Evolutionary conservation across 331 rosid genomes (phyloP), one percentile per base, ranked within the genome.

Genomic region (Prunus yedoensis): DNA sequence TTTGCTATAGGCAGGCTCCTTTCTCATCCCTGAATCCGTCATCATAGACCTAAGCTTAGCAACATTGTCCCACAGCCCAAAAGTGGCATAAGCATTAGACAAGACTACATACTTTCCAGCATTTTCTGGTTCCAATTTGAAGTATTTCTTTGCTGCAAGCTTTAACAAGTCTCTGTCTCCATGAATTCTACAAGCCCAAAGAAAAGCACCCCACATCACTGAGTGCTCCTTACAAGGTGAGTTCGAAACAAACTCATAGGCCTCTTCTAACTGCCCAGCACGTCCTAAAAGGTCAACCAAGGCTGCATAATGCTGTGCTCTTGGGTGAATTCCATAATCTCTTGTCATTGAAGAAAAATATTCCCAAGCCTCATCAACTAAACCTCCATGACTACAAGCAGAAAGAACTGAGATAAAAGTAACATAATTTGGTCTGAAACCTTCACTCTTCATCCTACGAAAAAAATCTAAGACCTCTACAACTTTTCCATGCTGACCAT

Each of bases 371-470:
- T 89, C 90, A 8, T 85, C 59, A 62, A 91, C 73, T 62, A 91
- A 83, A 18, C 90, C 97, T 49, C 89, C 97, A 79, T 84, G 89
- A 78, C 96, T 84, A 78, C 94, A 90, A 77, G 97, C 96, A 76
- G 85, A 83, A 76, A 92, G 85, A 79, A 92, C 96, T 14, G 91
- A 90, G 46, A 90, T 88, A 83, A 89, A 93, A 65, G 96, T 93
- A 59, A 91, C 93, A 79, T 78, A 78, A 71, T 86, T 93, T 21
- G 97, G 97, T 68, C 85, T 84, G 78, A 82, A 76, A 53, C 85
- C 94, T 83, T 91, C 93, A 41, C 71, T 72, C 73, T 81, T 79
- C 98, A 93, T 89, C 83, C 84, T 74, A 65, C 62, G 70, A 41
- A 86, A 91, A 45, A 78, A 81, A 43, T 84, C 85, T 64, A 93